Conservation (phyloP, 2,329 filamentous ascomycete species). For the Trichoderma sp. region DNA sequence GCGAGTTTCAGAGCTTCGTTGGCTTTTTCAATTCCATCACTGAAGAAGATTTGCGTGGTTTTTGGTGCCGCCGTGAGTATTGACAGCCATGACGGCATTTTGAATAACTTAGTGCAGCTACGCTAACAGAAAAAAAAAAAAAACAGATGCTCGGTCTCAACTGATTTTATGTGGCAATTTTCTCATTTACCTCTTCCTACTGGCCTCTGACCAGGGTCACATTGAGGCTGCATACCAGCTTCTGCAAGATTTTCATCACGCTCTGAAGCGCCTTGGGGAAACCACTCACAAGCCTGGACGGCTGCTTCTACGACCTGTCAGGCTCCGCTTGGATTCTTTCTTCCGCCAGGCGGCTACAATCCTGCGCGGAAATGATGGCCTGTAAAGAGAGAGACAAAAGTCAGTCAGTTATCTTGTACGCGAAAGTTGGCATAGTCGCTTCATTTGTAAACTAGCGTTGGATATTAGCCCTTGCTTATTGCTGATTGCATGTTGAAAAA, state of each 20-base stretch:
- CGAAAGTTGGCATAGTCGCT: not conserved
- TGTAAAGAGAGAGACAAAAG: not conserved
- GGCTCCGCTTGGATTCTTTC: constrained; percentile 44
- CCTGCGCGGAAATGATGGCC: constrained; percentile 27
- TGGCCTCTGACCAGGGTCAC: constrained; percentile 41
- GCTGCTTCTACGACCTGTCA: constrained; percentile 40
- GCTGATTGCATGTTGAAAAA: not conserved
- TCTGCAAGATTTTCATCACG: constrained; percentile 41
- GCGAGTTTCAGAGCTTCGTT: constrained; percentile 42
- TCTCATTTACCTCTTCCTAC: constrained; percentile 50
- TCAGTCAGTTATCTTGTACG: not conserved
- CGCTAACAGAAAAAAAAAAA: not conserved
- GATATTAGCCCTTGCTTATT: not conserved
- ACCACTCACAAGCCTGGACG: constrained; percentile 37
- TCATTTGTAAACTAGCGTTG: not conserved
- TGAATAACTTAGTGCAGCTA: not conserved
- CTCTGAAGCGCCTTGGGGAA: constrained; percentile 39
- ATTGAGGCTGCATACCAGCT: constrained; percentile 41
- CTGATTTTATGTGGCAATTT: constrained; percentile 52
- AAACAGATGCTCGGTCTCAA: constrained; percentile 43
- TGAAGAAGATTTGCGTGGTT: constrained; percentile 42
- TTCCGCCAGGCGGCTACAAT: constrained; percentile 41
- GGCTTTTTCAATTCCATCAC: constrained; percentile 42
- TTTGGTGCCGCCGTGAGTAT: constrained; percentile 49
- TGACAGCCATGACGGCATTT: not conserved